Base-by-base conservation (phyloP, 2,329 filamentous ascomycete species). In the Aureobasidium sp. region DNA sequence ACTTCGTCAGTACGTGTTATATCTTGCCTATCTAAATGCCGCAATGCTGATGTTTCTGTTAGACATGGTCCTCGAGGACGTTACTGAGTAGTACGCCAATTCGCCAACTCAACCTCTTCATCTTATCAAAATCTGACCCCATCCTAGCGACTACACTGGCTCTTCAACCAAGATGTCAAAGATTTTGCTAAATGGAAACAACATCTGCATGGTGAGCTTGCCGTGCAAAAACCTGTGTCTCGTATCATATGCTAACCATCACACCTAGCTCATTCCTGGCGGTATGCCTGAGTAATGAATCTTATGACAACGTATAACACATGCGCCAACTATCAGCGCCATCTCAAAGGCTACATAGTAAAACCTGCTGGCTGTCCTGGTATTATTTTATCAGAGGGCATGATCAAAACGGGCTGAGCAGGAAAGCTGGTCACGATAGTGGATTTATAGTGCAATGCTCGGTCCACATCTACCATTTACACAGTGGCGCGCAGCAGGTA, bases 11-110 rank as follows among this genome's bases (percentile, higher is more conserved):
- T 97, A 83, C 80, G 93, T 96, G 48, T 36, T 27, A 13, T 23
- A 3, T 7, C 20, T 20, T 6, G 34, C 13, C 26, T n/a, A 27
- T 53, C 13, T n/a, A 69, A 56, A 20, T 13, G n/a, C 12, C 20
- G 23, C 17, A 53, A 26, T 59, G 42, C 57, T 64, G 44, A 62
- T 65, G 42, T 58, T 56, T 44, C 17, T 26, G 29, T 29, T 68
- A 97, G 93, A 99, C 77, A 99, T 99, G 92, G 94, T 99, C 7
- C 79, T 99, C 36, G 92, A 97, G 73, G 91, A 99, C 69, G 94
- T 97, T 65, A 97, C 91, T 37, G 94, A 99, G 79, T 96, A 70
- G 72, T 74, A 69, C 91, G 93, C 94, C 82, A 68, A 34, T 15
- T 10, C 17, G n/a, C n/a, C 15, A 12, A 20, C 12, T 23, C 41